A percentile compares a stretch with the other conserved stretches of the same genome.
Evolutionary conservation across 345 rosid genomes (phyloP).

Genomic region (Gynandropsis gynandra): DNA sequence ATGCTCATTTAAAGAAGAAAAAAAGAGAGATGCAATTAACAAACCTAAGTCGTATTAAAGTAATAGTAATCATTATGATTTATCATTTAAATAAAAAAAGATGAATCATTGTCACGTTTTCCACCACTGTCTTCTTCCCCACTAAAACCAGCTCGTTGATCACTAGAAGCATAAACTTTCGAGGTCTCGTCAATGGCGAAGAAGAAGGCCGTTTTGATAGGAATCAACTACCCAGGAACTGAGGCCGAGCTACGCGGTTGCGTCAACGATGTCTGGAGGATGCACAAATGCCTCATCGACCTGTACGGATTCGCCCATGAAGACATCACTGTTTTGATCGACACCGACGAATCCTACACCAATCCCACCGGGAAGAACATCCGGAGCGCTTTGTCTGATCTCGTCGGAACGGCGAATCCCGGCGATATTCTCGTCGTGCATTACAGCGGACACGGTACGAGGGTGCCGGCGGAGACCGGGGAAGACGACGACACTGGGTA

Average conservation of each 20-base stretch:
- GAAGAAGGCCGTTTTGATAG: slow-evolving; percentile 71
- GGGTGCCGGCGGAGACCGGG: slow-evolving; percentile 87
- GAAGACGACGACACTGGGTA: slow-evolving; percentile 95
- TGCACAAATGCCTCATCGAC: slow-evolving; percentile 52
- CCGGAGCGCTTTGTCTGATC: slow-evolving; percentile 43
- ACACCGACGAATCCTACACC: slow-evolving; percentile 51
- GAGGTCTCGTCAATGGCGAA: slow-evolving; percentile 39
- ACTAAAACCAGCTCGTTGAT: no score
- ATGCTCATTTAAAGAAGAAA: no score
- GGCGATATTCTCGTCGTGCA: slow-evolving; percentile 71
- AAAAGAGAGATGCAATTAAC: no score
- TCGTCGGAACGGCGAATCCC: slow-evolving; percentile 44
- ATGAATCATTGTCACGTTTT: no score
- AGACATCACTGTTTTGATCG: slow-evolving; percentile 59
- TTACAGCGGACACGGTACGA: slow-evolving; percentile 89
- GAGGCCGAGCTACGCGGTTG: slow-evolving; percentile 72
- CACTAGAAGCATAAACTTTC: neutral
- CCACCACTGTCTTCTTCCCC: no score
- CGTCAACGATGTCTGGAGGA: slow-evolving; percentile 70
- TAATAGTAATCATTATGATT: no score
- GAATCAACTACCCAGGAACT: slow-evolving; percentile 75
- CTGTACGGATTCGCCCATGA: slow-evolving; percentile 57
- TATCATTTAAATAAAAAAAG: no score
- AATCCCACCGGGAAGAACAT: slow-evolving; percentile 82
- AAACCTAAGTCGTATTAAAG: no score